A percentile compares a stretch with the other conserved stretches of the same genome.
phyloP scores from a whole-genome alignment of 2,329 filamentous ascomycete species.

The Trichophyton equinum region DNA sequence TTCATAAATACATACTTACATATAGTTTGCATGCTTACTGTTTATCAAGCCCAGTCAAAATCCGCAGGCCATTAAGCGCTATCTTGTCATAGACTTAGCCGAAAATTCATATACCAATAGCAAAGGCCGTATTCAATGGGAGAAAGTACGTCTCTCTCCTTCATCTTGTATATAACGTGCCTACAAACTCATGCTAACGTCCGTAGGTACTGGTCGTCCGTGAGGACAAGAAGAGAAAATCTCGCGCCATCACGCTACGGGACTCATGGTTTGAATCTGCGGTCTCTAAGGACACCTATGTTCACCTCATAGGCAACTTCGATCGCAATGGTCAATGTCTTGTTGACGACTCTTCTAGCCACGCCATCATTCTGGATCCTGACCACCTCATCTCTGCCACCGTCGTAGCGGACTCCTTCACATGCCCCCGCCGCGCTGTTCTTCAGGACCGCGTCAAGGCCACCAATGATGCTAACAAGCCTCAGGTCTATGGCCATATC shows the following conservation, averaged over 20 bases:
- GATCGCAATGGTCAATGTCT: slow-evolving; percentile 58
- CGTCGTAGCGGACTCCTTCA: slow-evolving; percentile 91
- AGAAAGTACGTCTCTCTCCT: slow-evolving; percentile 51
- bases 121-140: slow-evolving; percentile 46
- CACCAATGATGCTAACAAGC: slow-evolving; percentile 63
- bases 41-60: slow-evolving; percentile 50
- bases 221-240: slow-evolving; percentile 56
- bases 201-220: slow-evolving; percentile 68
- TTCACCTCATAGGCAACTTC: slow-evolving; percentile 78
- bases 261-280: slow-evolving; percentile 79
- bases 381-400: slow-evolving; percentile 93
- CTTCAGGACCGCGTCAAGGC: slow-evolving; percentile 92
- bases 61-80: slow-evolving; percentile 67
- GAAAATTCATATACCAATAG: slow-evolving; percentile 56
- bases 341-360: slow-evolving; percentile 68
- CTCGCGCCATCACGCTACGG: slow-evolving; percentile 61
- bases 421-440: slow-evolving; percentile 78
- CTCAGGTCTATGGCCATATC: slow-evolving; percentile 83
- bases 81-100: slow-evolving; percentile 63
- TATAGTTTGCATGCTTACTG: slow-evolving; percentile 45
- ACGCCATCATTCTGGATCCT: slow-evolving; percentile 83
- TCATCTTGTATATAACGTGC: slow-evolving; percentile 13
- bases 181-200: slow-evolving; percentile 7
- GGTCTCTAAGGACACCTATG: slow-evolving; percentile 59
- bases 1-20: slow-evolving; percentile 9